Base-by-base conservation (phyloP, 2,329 filamentous ascomycete genomes). In the Cladosporium sp. region DNA sequence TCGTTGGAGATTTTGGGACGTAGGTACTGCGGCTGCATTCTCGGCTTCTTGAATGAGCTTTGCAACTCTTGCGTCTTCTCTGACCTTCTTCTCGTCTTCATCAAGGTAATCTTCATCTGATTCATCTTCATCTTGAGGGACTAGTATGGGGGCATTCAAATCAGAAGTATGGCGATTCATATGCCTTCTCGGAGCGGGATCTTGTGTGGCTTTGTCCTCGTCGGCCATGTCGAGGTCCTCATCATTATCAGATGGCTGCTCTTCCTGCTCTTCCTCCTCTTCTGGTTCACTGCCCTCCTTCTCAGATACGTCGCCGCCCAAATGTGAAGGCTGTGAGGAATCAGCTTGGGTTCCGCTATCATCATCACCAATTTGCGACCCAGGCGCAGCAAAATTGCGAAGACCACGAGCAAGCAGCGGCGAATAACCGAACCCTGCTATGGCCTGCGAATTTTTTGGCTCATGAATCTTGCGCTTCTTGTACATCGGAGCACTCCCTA, bases 321-420 rank as follows among this genome's bases (percentile, higher is more conserved):
- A 49, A 7, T 47, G 4, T 22, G 17, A 13, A 13, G 24, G 11
- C 17, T 41, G 24, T 9, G 68, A 64, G 9, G 54, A 52, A 48
- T 67, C 64, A 24, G 64, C 61, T 36, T 65, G 54, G 18, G 52
- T 56, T 47, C 56, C 57, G 43, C 54, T 60, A 36, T 49, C 56
- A 27, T 59, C 59, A 30, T 51, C 37, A 4, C 61, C 54, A 18
- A 62, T 42, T 52, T 73, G 70, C 2, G 74, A 77, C 1, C 78
- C 79, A 17, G 80, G 77, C 11, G 80, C 80, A 39, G 75, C 72
- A 68, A 83, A 84, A 2, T 69, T 71, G 41, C 69, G 70, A 51
- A 83, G 64, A 34, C 64, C 73, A 68, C 53, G 72, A 65, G 43
- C 73, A 63, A 63, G 53, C 15, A 61, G 52, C 36, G 64, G 61